A percentile compares a stretch with the other conserved stretches of the same genome.
These are phyloP conservation scores for Trichophyton verrucosum DNA, from an alignment of 2,329 filamentous ascomycete species.

Conservation along the genomic window DNA sequence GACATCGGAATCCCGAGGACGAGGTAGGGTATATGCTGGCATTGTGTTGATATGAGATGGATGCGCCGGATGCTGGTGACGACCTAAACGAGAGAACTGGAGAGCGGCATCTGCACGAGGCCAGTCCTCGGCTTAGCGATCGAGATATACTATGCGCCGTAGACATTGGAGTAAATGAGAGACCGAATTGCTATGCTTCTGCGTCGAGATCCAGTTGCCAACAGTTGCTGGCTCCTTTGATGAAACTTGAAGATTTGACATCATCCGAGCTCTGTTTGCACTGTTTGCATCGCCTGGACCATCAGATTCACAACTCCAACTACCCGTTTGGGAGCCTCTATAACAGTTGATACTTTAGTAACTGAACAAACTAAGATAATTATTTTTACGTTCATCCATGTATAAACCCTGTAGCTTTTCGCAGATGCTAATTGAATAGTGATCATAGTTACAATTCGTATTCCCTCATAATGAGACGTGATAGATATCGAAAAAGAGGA, in stretches of 20 bases:
- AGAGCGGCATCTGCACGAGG: background rate
- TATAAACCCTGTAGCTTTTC: background rate
- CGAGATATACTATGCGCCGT: background rate
- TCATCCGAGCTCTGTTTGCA: slow-evolving; percentile 27
- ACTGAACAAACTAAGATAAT: background rate
- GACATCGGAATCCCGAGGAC: background rate
- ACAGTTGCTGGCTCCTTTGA: background rate
- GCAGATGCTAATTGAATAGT: background rate
- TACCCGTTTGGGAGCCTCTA: too few relatives aligned
- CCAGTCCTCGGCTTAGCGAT: slow-evolving; percentile 1
- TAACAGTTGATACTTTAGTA: too few relatives aligned
- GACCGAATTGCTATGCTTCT: background rate
- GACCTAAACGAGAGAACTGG: background rate
- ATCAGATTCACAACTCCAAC: background rate
- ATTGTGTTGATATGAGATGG: background rate
- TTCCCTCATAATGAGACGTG: slow-evolving; percentile 1
- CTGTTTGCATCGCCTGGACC: slow-evolving; percentile 21
- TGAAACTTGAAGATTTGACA: slow-evolving; percentile 21
- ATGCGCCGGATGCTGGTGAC: background rate
- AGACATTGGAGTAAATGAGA: background rate
- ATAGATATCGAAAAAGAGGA: background rate
- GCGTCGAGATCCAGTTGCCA: background rate
- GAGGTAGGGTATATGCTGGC: background rate
- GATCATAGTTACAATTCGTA: slow-evolving; percentile 1
- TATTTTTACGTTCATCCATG: background rate